Evolutionary conservation across 331 rosid genomes (phyloP), one percentile per base, ranked within the genome.

Genomic region (Dryas integrifolia): DNA sequence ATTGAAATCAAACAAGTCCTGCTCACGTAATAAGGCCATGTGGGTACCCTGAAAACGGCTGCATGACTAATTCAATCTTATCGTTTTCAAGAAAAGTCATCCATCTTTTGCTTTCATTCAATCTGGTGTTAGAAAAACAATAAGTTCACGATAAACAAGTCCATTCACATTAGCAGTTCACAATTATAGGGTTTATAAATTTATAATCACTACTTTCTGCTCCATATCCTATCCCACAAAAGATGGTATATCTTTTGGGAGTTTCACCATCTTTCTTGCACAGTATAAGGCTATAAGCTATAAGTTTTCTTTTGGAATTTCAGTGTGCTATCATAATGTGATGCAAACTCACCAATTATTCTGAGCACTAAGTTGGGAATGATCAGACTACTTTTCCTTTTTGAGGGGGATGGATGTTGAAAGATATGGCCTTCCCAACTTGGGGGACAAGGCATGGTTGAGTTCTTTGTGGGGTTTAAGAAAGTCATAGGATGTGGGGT

Each of bases 381-480:
- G 88, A 82, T 76, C 30, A 74, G 77, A 58, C 47, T 62, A 73
- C 90, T 82, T 91, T 86, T 72, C 51, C 81, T 82, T 82, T 79
- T 73, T 62, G 85, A 65, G 61, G 75, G 58, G 58, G 76, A 58
- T 12, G 67, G 3, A n/a, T 56, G 38, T 68, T 74, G 90, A 77
- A 83, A 88, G 82, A 86, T 67, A 82, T 62, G 85, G 78, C 80
- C 52, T 74, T 82, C 82, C 84, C 90, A 83, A 59, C 81, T 72
- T 39, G 41, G 79, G 91, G 80, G 87, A 85, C 90, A 79, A 81
- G 81, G 83, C 75, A 76, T 81, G 87, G 90, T 76, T 83, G 81
- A 82, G 81, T 61, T 82, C 71, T 79, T 75, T 44, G 82, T 75
- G 77, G 79, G 83, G 70, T 74, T 67, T 66, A 67, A 71, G 61